Conservation (phyloP, 768 basidiomycete genomes). For the Kwoniella mangroviensis region DNA sequence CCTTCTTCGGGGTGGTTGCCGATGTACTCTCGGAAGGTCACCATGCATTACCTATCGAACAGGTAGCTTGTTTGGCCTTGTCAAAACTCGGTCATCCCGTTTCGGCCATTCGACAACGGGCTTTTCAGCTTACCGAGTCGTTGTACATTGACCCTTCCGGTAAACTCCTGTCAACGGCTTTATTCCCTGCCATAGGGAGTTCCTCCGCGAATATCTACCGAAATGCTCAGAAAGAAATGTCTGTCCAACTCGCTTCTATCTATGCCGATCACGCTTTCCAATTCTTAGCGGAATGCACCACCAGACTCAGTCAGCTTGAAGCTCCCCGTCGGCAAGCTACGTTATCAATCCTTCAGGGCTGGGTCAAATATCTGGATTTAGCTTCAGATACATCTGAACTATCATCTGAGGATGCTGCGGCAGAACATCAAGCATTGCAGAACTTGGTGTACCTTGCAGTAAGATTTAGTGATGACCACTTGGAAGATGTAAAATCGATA, state of each 20-base stretch:
- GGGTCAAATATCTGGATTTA: conserved; percentile 78
- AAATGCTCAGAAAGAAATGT: conserved; percentile 76
- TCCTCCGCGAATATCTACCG: conserved; percentile 75
- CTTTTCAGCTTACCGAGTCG: conserved; percentile 66
- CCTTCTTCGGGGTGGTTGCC: conserved; percentile 77
- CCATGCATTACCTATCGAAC: conserved; percentile 73
- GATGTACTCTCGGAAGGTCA: conserved; percentile 67
- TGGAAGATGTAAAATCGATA: conserved; percentile 77
- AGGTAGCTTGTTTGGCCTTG: conserved; percentile 75
- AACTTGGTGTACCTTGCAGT: conserved; percentile 82
- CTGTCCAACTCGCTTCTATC: conserved; percentile 78
- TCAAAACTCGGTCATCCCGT: conserved; percentile 81
- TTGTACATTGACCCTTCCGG: conserved; percentile 23
- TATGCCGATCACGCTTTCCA: conserved; percentile 66
- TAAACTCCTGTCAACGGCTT: conserved; percentile 70
- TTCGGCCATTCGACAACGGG: conserved; percentile 68
- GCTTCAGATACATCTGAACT: conserved; percentile 61
- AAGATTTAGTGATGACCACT: conserved; percentile 72
- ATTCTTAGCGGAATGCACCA: conserved; percentile 72
- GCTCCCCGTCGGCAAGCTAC: conserved; percentile 65
- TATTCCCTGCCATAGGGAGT: conserved; percentile 75
- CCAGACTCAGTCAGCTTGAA: conserved; percentile 71
- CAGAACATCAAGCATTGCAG: conserved; percentile 66
- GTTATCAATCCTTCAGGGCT: conserved; percentile 78
- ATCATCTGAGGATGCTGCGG: conserved; percentile 63